Evolutionary conservation across 345 rosid species (phyloP), one percentile per base, ranked within the genome.

Genomic region (Rhodamnia argentea): DNA sequence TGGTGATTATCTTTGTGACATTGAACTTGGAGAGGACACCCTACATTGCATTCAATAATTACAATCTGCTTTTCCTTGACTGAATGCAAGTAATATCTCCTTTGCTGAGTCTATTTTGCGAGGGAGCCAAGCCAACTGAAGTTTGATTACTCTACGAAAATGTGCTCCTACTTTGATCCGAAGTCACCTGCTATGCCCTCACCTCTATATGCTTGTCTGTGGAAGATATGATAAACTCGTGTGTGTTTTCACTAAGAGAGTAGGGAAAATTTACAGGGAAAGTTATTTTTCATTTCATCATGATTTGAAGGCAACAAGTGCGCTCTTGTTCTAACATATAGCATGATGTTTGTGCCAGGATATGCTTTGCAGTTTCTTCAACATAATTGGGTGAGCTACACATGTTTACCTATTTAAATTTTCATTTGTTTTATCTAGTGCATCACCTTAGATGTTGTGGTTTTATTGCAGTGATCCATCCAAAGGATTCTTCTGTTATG

Each of bases 281-380:
- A 37, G 37, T 13, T 37, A 32, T 70, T 37, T 18, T 37, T 70
- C 26, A 70, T 37, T 70, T 70, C 7, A 70, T 32, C 47, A 18
- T 18, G 26, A 70, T 70, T 23, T 11, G 22, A 55, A 52, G 42
- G 54, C 37, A 47, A 37, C 16, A 83, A 52, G 55, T 29, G 29
- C 55, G 2, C 55, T 16, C 52, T 60, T 10, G 55, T 59, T 59
- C 52, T 40, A 60, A 40, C 70, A 12, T 27, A 64, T 22, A 24
- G 62, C 82, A 42, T 83, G 24, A 27, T 4, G 13, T 86, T 24
- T 70, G 83, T 40, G 53, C 90, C 97, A 96, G 99, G 98, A 97
- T 89, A 95, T 97, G 98, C 95, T 97, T 82, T 97, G 95, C 93
- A 95, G 99, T 88, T 97, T 97, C 95, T 96, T 97, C 94, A 86